Evolutionary conservation across 2,329 filamentous ascomycete genomes (phyloP), one percentile per base, ranked within the genome.

Genomic region (Pestalotiopsis sp.): DNA sequence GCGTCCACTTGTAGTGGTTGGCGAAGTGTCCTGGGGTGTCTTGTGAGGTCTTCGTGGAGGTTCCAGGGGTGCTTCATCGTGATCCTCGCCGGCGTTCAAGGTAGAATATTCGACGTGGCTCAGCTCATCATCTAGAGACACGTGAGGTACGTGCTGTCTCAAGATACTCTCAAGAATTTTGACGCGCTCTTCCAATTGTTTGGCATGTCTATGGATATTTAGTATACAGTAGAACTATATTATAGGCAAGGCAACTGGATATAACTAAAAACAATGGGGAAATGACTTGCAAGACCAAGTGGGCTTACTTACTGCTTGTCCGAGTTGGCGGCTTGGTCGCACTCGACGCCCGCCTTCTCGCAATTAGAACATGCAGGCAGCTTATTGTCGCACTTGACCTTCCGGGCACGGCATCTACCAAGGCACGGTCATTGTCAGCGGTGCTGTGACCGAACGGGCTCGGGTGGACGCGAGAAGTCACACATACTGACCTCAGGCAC

Each of bases 371-470:
- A 99, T 70, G 94, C 91, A 45, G 96, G 95, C 82, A 97, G 90
- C 83, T 97, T 97, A 73, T 95, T 96, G 78, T 98, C 96, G 81
- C 95, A 98, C 83, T 98, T 98, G 82, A 98, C 96, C 86, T 95
- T 97, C 17, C 63, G 23, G 17, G 49, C 63, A 49, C 63, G 63
- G 13, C 63, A 66, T 52, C 62, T 65, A 31, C 17, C 41, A 41
- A 25, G 13, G 13, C 20, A 27, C 23, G n/a, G 4, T 31, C 13
- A 14, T 7, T 27, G 20, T 41, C 20, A 63, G 14, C 36, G 27
- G 20, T 7, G 31, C 14, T 7, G 36, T 36, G 12, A 4, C 31
- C 60, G 38, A 41, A 20, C 60, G 20, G 27, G n/a, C 12, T 63
- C 27, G 31, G 20, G 27, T 41, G 25, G 14, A 31, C 12, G 23